These are phyloP conservation scores for Mycena rebaudengoi DNA, from an alignment of 768 basidiomycete species.

Conservation along the genomic window DNA sequence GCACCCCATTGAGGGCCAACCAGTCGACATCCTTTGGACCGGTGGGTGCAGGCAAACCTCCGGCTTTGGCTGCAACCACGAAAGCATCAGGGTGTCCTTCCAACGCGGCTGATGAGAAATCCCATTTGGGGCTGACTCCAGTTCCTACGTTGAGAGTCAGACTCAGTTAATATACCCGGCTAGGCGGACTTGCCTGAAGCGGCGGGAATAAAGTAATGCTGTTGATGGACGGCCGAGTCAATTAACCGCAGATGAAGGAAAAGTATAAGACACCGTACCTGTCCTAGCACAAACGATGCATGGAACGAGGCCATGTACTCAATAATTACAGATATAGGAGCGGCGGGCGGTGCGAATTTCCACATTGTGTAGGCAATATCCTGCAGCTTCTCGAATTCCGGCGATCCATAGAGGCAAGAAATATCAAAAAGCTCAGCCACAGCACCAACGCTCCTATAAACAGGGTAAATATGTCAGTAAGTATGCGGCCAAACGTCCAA, in stretches of 20 bases:
- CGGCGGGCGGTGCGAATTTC: conserved; percentile 29
- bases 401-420: conserved; percentile 53
- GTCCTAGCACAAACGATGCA: conserved; percentile 18
- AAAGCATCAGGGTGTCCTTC: conserved; percentile 54
- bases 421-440: conserved; percentile 64
- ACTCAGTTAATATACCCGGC: not conserved
- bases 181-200: conserved; percentile 3
- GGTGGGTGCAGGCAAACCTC: conserved; percentile 50
- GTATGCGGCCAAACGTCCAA: not conserved
- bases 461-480: not conserved
- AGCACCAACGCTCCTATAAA: conserved; percentile 54
- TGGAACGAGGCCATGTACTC: not conserved
- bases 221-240: conserved; percentile 32
- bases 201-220: conserved; percentile 62
- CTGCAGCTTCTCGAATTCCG: conserved; percentile 40
- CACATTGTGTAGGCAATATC: conserved; percentile 37
- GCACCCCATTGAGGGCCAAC: conserved; percentile 54
- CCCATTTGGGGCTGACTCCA: conserved; percentile 61
- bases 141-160: conserved; percentile 51
- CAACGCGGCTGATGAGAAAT: conserved; percentile 57
- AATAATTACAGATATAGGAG: conserved; percentile 4
- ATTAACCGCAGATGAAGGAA: not conserved
- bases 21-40: conserved; percentile 60
- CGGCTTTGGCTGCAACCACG: conserved; percentile 54
- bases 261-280: conserved; percentile 1